Evolutionary conservation across 2,329 filamentous ascomycete genomes (phyloP).

Genomic region (Escovopsis sp.): DNA sequence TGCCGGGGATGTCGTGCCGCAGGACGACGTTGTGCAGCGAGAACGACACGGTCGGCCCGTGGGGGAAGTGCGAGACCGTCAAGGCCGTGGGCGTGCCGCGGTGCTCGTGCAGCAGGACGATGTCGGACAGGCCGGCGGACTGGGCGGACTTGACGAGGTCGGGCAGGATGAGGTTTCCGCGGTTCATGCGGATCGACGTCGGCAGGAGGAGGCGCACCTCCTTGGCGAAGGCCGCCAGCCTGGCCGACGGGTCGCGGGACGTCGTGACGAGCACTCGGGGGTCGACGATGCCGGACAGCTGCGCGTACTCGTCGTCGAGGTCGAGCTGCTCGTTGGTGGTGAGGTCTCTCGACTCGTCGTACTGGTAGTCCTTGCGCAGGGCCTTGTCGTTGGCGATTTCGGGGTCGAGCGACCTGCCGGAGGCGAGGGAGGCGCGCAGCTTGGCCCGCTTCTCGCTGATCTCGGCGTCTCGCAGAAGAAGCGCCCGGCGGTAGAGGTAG

Average conservation of each 20-base stretch:
- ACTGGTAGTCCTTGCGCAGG: constrained; percentile 79
- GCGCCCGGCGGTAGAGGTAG: constrained; percentile 75
- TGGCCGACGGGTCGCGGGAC: constrained; percentile 70
- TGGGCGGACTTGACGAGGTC: constrained; percentile 75
- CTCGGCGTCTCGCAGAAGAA: constrained; percentile 79
- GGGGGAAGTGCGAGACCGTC: constrained; percentile 74
- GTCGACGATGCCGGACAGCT: constrained; percentile 82
- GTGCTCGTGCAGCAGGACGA: constrained; percentile 83
- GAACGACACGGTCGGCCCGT: constrained; percentile 69
- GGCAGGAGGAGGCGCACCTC: constrained; percentile 75
- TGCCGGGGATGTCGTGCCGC: constrained; percentile 82
- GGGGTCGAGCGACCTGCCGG: constrained; percentile 72
- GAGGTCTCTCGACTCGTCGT: constrained; percentile 70
- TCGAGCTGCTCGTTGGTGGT: constrained; percentile 55
- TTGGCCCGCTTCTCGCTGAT: constrained; percentile 84
- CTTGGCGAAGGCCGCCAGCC: constrained; percentile 82
- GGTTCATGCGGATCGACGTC: constrained; percentile 75
- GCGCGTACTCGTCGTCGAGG: constrained; percentile 78
- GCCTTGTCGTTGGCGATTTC: constrained; percentile 74
- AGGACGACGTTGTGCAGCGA: constrained; percentile 86
- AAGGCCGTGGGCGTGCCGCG: constrained; percentile 83
- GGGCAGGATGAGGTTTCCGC: constrained; percentile 76
- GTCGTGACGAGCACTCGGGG: constrained; percentile 84
- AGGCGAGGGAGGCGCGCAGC: constrained; percentile 72
- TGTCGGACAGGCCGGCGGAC: constrained; percentile 65